Conservation (phyloP, 768 basidiomycete species). For the Suillus luteus region DNA sequence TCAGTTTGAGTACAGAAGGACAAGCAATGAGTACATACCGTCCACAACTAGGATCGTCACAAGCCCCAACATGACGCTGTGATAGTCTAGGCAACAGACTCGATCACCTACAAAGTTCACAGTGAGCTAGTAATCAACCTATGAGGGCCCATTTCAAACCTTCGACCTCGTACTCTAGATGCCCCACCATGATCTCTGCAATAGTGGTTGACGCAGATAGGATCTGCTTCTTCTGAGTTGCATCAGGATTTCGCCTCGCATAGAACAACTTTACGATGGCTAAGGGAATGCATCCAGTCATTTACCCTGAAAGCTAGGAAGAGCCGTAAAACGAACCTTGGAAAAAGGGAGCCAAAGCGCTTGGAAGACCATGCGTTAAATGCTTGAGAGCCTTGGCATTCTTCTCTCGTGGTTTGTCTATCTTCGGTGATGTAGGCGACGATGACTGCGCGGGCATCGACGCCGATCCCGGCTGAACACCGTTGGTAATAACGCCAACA, state of each 20-base stretch:
- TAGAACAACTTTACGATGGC: slow-evolving; percentile 89
- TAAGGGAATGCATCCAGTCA: slow-evolving; percentile 30
- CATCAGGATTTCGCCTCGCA: slow-evolving; percentile 74
- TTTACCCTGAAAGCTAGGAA: slow-evolving; percentile 2
- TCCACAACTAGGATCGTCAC: slow-evolving; percentile 57
- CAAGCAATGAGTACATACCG: slow-evolving; percentile 41
- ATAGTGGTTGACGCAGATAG: slow-evolving; percentile 65
- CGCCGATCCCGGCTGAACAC: slow-evolving; percentile 27
- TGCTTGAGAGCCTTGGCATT: slow-evolving; percentile 82
- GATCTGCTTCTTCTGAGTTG: slow-evolving; percentile 77
- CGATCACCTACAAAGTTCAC: slow-evolving; percentile 37
- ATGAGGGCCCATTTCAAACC: slow-evolving; percentile 39
- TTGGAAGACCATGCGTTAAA: slow-evolving; percentile 75
- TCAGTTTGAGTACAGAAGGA: slow-evolving; percentile 6
- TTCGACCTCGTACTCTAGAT: slow-evolving; percentile 55
- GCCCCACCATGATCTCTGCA: slow-evolving; percentile 71
- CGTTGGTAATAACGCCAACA: slow-evolving; percentile 35
- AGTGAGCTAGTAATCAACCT: not conserved
- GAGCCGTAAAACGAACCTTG: slow-evolving; percentile 56
- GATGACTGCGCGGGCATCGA: slow-evolving; percentile 23
- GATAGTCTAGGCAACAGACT: slow-evolving; percentile 48
- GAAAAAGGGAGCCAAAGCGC: slow-evolving; percentile 78
- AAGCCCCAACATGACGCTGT: slow-evolving; percentile 55
- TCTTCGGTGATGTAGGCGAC: slow-evolving; percentile 36
- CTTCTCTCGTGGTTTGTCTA: slow-evolving; percentile 51